These are phyloP conservation scores for Paecilomyces sp. DNA, from an alignment of 2,329 filamentous ascomycete species.

Conservation along the genomic window DNA sequence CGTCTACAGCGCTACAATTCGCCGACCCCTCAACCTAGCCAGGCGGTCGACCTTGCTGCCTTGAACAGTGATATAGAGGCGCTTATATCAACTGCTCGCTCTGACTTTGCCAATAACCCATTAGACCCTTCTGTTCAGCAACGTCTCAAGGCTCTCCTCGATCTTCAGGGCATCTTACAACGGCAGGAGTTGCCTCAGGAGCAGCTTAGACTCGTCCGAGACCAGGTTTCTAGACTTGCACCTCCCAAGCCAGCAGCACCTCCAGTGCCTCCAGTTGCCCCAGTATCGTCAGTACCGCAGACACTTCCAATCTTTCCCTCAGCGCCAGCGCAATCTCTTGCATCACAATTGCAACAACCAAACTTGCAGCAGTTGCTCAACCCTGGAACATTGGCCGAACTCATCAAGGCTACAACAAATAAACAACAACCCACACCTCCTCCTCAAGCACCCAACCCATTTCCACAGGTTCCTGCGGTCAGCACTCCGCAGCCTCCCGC, in stretches of 20 bases:
- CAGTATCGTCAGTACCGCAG: neutral
- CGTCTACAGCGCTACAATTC: constrained; percentile 17
- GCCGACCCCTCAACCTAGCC: constrained; percentile 19
- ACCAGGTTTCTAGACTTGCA: constrained; percentile 71
- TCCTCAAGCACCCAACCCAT: constrained; percentile 38
- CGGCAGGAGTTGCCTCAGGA: constrained; percentile 70
- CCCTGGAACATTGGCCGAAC: constrained; percentile 35
- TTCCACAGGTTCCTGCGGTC: constrained; percentile 52
- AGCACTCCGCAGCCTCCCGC: constrained; percentile 47
- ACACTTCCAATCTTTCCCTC: constrained; percentile 8
- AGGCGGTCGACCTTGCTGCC: constrained; percentile 54
- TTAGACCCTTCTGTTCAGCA: constrained; percentile 69
- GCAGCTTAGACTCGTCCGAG: constrained; percentile 76
- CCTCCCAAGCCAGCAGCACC: constrained; percentile 26
- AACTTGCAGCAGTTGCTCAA: constrained; percentile 29
- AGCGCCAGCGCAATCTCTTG: constrained; percentile 7
- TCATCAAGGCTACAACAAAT: constrained; percentile 37
- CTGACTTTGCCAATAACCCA: constrained; percentile 67
- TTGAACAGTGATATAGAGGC: constrained; percentile 77
- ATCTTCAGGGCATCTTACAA: constrained; percentile 74
- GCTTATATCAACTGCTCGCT: constrained; percentile 65
- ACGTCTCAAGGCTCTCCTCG: constrained; percentile 75
- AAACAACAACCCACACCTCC: constrained; percentile 34
- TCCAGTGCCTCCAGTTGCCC: constrained; percentile 5
- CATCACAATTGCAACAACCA: constrained; percentile 30